Base-by-base conservation (phyloP, 176 grass and related monocot genomes). In the Phyllostachys edulis region DNA sequence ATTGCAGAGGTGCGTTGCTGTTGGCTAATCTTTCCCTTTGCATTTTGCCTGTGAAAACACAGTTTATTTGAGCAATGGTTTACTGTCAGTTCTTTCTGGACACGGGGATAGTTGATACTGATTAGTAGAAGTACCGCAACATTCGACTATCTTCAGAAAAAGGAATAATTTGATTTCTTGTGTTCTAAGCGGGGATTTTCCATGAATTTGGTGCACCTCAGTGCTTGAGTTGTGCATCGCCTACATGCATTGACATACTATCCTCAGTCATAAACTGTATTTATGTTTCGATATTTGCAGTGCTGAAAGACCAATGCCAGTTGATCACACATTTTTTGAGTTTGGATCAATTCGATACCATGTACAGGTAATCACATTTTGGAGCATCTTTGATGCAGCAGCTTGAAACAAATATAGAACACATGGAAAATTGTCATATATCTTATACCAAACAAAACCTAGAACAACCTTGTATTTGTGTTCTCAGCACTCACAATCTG, bases 321-420 rank as follows among this genome's bases (percentile, higher is more conserved):
- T 95, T 11, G 96, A 98, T 74, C 93, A 98, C 57, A 96, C 87
- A 57, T 91, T 94, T 39, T 93, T 88, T 85, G 96, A 98, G 69
- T 80, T 92, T 4, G 96, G 93, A 17, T 92, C 89, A 4, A 84
- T 96, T 80, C 74, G 81, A 18, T 99, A 96, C 14, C 83, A 96
- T 57, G 66, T 98, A 32, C 87, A 92, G 93, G 96, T 94, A 86
- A 60, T 45, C 49, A 16, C 56, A 47, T 24, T 62, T 13, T 14
- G 46, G 56, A 75, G n/a, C 39, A 82, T 41, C 17, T 67, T 46
- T 0, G 39, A 46, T 16, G 6, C 4, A 62, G 32, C 20, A 86
- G 3, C 42, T 56, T 10, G 6, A 9, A 76, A 73, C 26, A 40
- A 49, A 52, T 15, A 63, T 11, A 63, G 3, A 27, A 39, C 0